Percentiles rank a stretch among this genome's conserved stretches.
Evolutionary conservation across 1,284 basidiomycete species (phyloP).

Genomic region (Fomitopsis palustris): DNA sequence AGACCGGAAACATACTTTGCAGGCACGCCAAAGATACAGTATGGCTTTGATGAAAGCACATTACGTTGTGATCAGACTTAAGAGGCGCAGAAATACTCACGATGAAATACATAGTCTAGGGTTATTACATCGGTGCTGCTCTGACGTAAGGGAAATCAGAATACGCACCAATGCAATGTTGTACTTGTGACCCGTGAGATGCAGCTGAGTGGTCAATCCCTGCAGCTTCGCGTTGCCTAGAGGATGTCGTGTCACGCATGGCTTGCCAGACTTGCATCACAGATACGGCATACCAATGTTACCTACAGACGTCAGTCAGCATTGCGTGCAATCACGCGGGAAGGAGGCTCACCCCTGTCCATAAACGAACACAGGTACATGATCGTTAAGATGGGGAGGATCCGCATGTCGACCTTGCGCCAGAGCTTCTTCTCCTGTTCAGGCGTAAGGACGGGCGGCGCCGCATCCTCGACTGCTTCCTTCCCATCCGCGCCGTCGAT

Average conservation of each 20-base stretch:
- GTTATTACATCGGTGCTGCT: background rate
- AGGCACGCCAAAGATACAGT: constrained; percentile 59
- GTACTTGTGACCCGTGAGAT: constrained; percentile 54
- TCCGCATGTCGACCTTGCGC: constrained; percentile 58
- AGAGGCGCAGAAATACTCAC: constrained; percentile 33
- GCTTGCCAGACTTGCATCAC: no score
- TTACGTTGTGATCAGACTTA: background rate
- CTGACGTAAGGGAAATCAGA: background rate
- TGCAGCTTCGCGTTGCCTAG: constrained; percentile 66
- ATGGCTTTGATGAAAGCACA: constrained; percentile 37
- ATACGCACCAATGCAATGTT: constrained; percentile 59
- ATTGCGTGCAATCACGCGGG: background rate
- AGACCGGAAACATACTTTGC: constrained; percentile 44
- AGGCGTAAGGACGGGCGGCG: constrained; percentile 43
- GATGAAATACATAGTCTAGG: constrained; percentile 67
- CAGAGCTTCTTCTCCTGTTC: constrained; percentile 57
- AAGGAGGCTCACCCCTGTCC: constrained; percentile 43
- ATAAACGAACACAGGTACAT: constrained; percentile 67
- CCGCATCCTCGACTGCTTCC: constrained; percentile 21
- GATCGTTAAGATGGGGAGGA: constrained; percentile 62
- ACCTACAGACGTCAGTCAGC: background rate
- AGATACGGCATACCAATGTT: background rate
- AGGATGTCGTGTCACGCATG: background rate
- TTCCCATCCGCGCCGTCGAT: background rate
- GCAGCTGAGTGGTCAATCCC: constrained; percentile 49